Evolutionary conservation across 768 basidiomycete genomes (phyloP), one percentile per base, ranked within the genome.

Genomic region (Boletus coccyginus): DNA sequence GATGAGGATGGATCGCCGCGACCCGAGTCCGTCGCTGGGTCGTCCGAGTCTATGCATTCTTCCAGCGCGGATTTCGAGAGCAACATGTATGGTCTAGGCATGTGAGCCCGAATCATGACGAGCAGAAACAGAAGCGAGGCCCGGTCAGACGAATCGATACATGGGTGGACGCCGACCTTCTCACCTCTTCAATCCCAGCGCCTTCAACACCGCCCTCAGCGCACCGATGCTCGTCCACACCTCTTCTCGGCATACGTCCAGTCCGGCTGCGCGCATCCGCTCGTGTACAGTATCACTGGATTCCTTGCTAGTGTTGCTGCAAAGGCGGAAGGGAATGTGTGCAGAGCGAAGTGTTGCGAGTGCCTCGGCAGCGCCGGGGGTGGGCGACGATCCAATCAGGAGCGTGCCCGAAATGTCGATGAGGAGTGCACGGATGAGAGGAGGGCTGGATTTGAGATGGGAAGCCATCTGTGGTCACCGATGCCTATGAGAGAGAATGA

Each of bases 241-340:
- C 64, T 86, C 82, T 7, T 70, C 65, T 17, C 59, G 63, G 3
- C 43, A 62, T 3, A 83, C 66, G 13, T 77, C 74, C 57, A 89
- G 79, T 0, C 85, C 84, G 58, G 85, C 79, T 0, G 64, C 60
- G 0, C 60, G 50, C 60, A 90, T 72, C 21, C 76, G 73, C 2
- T 52, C 52, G n/a, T 80, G 59, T 7, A 88, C 66, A 5, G 71
- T 73, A 4, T 51, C 42, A 0, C 75, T 81, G 0, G 84, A 82
- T 59, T 88, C 86, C 57, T 87, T 85, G 66, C 84, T 86, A 0
- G 84, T 83, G 65, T 90, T 90, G 48, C 84, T 87, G 66, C 88
- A 88, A 55, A 81, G 73, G 29, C 81, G 74, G 69, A 85, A 75
- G 9, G 80, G 77, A 9, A 80, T 60, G 3, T 57, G 53, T 17